Base-by-base conservation (phyloP, 106 monocot genomes). In the Phalaenopsis aphrodite region DNA sequence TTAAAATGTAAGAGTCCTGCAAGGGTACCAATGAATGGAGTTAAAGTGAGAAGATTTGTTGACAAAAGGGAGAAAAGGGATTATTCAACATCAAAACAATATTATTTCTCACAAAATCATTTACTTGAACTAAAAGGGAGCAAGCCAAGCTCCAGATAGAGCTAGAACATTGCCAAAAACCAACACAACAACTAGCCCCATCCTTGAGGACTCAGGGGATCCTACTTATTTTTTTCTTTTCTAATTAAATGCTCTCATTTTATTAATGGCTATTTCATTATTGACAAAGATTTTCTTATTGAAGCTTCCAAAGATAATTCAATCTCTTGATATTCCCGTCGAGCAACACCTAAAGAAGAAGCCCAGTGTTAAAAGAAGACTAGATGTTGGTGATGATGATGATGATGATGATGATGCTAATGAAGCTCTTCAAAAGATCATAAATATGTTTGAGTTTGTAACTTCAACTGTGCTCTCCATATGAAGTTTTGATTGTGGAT, bases 381-480 rank as follows among this genome's bases (percentile, higher is more conserved):
- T 36, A 46, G 74, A 81, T 9, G 89, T 81, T 8, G 91, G 82
- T 58, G 90, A 68, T 71, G 89, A 85, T 39, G 64, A 23, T 30
- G 84, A 87, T 56, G 91, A 91, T 39, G 86, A 87, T 2, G 89
- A 82, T 8, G 91, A 84, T 58, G 90, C 75, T 71, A 88, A 85
- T 39, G 64, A 23, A 12, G 86, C 86, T 6, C 81, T 89, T 17
- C 82, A 76, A 45, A 74, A 85, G 84, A 87, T 92, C 78, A 79
- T 90, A 76, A 65, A 78, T 21, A 92, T 92, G 92, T 88, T 92
- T 42, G 19, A 83, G 88, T 88, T 78, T 72, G 82, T 85, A 42
- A 72, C 15, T 55, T 7, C 65, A 17, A 55, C 56, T 55, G 3
- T 77, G 4, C 3, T 12, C 12, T 49, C 49, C 46, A 47, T 67